These are phyloP conservation scores for Globisporangium spiculum DNA, from an alignment of 352 stramenopile genomes.

Conservation along the genomic window DNA sequence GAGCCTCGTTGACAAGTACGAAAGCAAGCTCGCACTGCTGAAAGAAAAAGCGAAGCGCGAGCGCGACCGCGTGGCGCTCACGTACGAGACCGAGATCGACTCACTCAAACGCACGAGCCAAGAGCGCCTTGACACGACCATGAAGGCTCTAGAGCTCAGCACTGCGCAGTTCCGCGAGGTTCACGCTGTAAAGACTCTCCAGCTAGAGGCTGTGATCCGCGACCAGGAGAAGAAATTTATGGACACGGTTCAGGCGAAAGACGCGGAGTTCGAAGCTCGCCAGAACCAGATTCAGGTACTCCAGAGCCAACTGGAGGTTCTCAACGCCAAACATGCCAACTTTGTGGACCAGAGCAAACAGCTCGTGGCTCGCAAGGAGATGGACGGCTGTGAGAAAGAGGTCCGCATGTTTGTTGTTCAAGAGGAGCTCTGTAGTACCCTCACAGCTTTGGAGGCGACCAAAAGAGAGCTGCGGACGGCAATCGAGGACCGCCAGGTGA, in stretches of 20 bases:
- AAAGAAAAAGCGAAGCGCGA: constrained; percentile 21
- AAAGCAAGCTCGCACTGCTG: constrained; percentile 11
- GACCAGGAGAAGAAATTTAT: constrained; percentile 35
- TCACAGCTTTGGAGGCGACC: constrained; percentile 23
- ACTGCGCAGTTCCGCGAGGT: constrained; percentile 41
- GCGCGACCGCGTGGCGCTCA: constrained; percentile 22
- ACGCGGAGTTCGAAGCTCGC: constrained; percentile 22
- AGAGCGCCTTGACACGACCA: neutral
- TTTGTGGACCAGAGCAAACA: constrained; percentile 24
- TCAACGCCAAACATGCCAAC: constrained; percentile 15
- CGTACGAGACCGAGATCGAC: constrained; percentile 54
- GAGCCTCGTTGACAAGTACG: constrained; percentile 14
- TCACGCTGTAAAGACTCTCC: constrained; percentile 35
- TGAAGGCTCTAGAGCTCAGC: constrained; percentile 27
- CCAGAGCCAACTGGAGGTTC: constrained; percentile 19
- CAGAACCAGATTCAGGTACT: constrained; percentile 24
- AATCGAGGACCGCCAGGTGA: constrained; percentile 43
- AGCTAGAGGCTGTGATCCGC: constrained; percentile 42
- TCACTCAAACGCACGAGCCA: constrained; percentile 21
- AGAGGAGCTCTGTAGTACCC: constrained; percentile 19
- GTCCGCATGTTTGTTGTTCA: constrained; percentile 25
- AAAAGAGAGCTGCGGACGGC: constrained; percentile 28
- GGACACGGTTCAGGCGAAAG: constrained; percentile 23
- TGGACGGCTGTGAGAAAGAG: constrained; percentile 37
- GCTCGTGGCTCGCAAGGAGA: constrained; percentile 34